A percentile compares a stretch with the other conserved stretches of the same genome.
Evolutionary conservation across 2,329 filamentous ascomycete genomes (phyloP).

Genomic region (Ascochyta rabiei): DNA sequence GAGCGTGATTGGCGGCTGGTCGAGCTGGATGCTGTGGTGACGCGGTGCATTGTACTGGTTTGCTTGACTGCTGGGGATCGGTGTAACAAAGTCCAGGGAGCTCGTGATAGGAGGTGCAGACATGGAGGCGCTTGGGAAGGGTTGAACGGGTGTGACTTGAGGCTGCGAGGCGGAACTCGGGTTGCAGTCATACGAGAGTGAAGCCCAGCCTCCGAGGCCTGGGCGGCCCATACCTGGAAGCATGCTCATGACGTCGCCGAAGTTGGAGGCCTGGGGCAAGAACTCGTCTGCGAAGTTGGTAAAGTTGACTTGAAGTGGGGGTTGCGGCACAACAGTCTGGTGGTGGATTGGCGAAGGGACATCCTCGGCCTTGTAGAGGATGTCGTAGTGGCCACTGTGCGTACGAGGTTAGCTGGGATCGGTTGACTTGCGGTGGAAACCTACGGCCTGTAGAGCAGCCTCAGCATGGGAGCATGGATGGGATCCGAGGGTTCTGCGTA

Average conservation of each 20-base stretch:
- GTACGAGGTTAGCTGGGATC: conserved; percentile 16
- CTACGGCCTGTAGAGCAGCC: conserved; percentile 70
- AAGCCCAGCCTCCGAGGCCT: conserved; percentile 43
- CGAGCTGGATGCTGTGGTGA: conserved; percentile 41
- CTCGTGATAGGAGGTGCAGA: conserved; percentile 36
- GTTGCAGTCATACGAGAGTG: conserved; percentile 45
- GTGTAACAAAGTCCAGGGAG: conserved; percentile 43
- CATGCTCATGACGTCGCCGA: conserved; percentile 46
- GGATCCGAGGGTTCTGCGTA: conserved; percentile 61
- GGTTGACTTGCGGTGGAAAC: conserved; percentile 28
- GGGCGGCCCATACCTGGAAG: conserved; percentile 56
- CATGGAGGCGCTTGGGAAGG: conserved; percentile 39
- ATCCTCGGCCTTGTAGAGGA: conserved; percentile 76
- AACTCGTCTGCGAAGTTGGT: conserved; percentile 50
- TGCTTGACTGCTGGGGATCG: conserved; percentile 34
- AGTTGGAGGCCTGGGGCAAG: conserved; percentile 44
- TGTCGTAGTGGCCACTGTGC: conserved; percentile 83
- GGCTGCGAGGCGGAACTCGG: conserved; percentile 39
- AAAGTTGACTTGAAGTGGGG: conserved; percentile 43
- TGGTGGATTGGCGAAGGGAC: conserved; percentile 43
- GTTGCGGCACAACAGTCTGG: conserved; percentile 33
- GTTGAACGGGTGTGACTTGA: conserved; percentile 41
- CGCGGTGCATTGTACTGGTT: conserved; percentile 34
- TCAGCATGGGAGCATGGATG: conserved; percentile 67
- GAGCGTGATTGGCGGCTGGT: conserved; percentile 40